Evolutionary conservation across 2,329 filamentous ascomycete genomes (phyloP).

Genomic region (Arthroderma sp.): DNA sequence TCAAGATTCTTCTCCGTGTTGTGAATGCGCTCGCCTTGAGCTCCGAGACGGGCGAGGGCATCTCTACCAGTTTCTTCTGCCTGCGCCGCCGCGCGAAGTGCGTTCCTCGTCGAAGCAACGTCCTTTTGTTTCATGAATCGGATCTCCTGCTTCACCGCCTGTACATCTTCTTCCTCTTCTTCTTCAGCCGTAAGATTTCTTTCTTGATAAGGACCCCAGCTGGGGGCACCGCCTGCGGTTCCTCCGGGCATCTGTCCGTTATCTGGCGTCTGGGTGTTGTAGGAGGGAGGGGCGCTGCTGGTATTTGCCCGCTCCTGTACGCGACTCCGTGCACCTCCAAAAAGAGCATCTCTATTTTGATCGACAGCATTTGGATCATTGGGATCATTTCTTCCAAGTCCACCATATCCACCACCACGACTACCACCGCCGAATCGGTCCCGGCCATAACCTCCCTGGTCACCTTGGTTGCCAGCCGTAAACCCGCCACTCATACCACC

Average conservation of each 20-base stretch:
- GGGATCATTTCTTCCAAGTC: slow-evolving; percentile 38
- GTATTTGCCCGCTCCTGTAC: slow-evolving; percentile 32
- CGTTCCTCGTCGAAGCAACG: slow-evolving; percentile 57
- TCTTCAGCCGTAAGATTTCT: slow-evolving; percentile 71
- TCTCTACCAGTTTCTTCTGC: slow-evolving; percentile 58
- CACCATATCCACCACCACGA: slow-evolving; percentile 40
- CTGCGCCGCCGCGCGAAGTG: slow-evolving; percentile 53
- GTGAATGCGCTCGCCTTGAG: slow-evolving; percentile 67
- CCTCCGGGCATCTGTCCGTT: slow-evolving; percentile 11
- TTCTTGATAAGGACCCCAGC: slow-evolving; percentile 42
- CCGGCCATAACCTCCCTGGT: slow-evolving; percentile 37
- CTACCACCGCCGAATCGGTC: slow-evolving; percentile 39
- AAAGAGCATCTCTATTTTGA: slow-evolving; percentile 43
- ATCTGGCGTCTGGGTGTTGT: slow-evolving; percentile 14
- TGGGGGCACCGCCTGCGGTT: slow-evolving; percentile 7
- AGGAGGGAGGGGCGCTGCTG: slow-evolving; percentile 9
- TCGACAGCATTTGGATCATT: slow-evolving; percentile 40
- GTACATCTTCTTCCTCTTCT: slow-evolving; percentile 60
- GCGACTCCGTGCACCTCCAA: slow-evolving; percentile 43
- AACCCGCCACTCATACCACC: slow-evolving; percentile 23
- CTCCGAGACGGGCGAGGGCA: slow-evolving; percentile 59
- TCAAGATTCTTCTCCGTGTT: slow-evolving; percentile 77
- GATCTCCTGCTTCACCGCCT: slow-evolving; percentile 61
- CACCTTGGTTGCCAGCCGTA: slow-evolving; percentile 29
- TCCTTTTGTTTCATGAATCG: slow-evolving; percentile 65